Conservation (phyloP, 371 early-diverging fungal genomes). For the Batrachochytrium dendrobatidis region DNA sequence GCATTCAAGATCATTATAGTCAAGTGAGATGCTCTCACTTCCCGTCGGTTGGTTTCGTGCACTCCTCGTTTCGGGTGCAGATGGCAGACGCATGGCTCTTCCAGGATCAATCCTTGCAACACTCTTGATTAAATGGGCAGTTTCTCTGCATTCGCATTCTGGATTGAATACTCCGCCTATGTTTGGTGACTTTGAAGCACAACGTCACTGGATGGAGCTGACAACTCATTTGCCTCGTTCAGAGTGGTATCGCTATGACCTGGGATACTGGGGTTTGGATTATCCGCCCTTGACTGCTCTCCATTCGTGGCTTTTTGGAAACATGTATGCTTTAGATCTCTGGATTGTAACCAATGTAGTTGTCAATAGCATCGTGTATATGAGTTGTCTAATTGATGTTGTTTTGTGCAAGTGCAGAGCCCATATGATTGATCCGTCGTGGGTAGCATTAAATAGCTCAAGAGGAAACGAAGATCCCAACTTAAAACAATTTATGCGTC, state of each 20-base stretch:
- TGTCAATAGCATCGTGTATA: no score
- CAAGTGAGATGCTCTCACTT: no score
- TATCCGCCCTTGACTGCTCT: conserved; percentile 94
- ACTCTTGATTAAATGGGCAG: conserved; percentile 60
- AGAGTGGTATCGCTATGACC: conserved; percentile 83
- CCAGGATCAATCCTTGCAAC: conserved; percentile 39
- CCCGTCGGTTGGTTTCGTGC: background rate
- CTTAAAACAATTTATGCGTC: conserved; percentile 84
- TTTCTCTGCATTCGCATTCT: conserved; percentile 70
- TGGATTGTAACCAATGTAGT: no score
- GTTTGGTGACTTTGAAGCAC: conserved; percentile 95
- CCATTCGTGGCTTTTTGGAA: conserved; percentile 80
- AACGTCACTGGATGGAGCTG: conserved; percentile 95
- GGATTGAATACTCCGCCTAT: conserved; percentile 57
- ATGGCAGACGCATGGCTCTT: conserved; percentile 10
- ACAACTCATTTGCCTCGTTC: conserved; percentile 66
- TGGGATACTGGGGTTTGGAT: conserved; percentile 90
- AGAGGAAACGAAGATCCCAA: conserved; percentile 68
- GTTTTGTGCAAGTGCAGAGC: no score
- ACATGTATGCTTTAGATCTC: conserved; percentile 45
- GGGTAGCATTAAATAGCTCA: conserved; percentile 81
- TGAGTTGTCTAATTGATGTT: no score
- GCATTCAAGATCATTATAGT: no score
- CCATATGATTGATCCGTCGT: conserved; percentile 61
- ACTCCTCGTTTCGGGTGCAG: background rate